Conservation (phyloP, 257 asterid genomes). For the Sherardia arvensis region DNA sequence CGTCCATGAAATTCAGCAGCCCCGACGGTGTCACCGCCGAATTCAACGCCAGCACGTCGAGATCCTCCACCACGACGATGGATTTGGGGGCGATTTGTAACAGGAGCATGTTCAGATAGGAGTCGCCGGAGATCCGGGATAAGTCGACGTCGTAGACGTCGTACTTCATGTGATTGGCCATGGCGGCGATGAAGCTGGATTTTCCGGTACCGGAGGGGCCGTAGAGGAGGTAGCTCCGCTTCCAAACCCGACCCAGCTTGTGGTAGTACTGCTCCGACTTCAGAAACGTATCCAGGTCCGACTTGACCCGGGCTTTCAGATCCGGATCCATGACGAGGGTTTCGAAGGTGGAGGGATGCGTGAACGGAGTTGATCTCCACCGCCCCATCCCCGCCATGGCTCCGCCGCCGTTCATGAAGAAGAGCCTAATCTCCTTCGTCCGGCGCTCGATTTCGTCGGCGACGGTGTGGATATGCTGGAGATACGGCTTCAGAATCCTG, state of each 20-base stretch:
- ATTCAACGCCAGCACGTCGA: slow-evolving; percentile 52
- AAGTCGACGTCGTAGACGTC: slow-evolving; percentile 72
- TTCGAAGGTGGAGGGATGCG: slow-evolving; percentile 87
- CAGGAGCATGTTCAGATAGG: slow-evolving; percentile 61
- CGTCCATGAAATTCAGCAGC: slow-evolving; percentile 87
- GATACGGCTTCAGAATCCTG: slow-evolving; percentile 51
- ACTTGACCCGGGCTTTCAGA: slow-evolving; percentile 61
- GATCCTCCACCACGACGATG: slow-evolving; percentile 68
- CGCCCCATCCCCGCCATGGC: slow-evolving; percentile 23
- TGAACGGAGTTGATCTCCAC: slow-evolving; percentile 64
- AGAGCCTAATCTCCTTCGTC: slow-evolving; percentile 47
- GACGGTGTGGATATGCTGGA: slow-evolving; percentile 58
- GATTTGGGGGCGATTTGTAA: slow-evolving; percentile 67
- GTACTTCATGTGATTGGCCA: slow-evolving; percentile 58
- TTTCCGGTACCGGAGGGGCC: slow-evolving; percentile 90
- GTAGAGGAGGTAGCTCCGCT: slow-evolving; percentile 68
- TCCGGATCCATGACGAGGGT: slow-evolving; percentile 79
- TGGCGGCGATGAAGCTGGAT: slow-evolving; percentile 67
- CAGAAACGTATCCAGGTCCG: slow-evolving; percentile 58
- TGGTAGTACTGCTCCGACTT: slow-evolving; percentile 76
- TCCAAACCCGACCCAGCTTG: slow-evolving; percentile 83
- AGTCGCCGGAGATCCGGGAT: slow-evolving; percentile 45
- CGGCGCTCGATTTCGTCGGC: slow-evolving; percentile 67
- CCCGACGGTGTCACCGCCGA: slow-evolving; percentile 54
- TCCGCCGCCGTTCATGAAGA: slow-evolving; percentile 29